phyloP scores from a whole-genome alignment of 305 asterid genomes.

The Fraxinus angustifolia region DNA sequence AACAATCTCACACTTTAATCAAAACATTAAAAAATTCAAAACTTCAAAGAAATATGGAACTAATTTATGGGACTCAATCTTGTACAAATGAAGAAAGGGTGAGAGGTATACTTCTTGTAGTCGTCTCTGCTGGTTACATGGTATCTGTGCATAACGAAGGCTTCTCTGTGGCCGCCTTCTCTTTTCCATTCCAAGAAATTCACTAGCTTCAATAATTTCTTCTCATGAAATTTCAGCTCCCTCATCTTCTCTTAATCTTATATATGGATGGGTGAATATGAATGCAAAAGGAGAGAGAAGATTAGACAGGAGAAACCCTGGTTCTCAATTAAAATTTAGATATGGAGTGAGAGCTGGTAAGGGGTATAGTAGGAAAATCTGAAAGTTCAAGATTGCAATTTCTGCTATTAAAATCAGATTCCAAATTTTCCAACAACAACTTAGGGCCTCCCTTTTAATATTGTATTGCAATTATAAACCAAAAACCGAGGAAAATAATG shows the following conservation, averaged over 20 bases:
- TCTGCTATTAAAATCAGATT: background rate
- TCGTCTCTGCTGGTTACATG: constrained; percentile 81
- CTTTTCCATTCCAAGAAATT: constrained; percentile 81
- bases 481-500: background rate
- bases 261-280: background rate
- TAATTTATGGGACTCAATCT: background rate
- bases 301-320: background rate
- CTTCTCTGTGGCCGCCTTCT: constrained; percentile 90
- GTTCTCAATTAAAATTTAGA: background rate
- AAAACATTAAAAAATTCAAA: background rate
- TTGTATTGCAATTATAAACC: background rate
- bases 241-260: constrained; percentile 47
- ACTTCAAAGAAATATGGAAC: background rate
- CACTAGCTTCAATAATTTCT: constrained; percentile 72
- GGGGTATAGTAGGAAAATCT: background rate
- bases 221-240: constrained; percentile 73
- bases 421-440: background rate
- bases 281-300: constrained; percentile 5
- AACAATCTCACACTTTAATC: background rate
- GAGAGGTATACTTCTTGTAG: constrained; percentile 59
- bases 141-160: constrained; percentile 65
- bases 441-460: background rate
- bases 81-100: background rate
- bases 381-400: background rate
- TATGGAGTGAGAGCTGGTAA: background rate